Conservation (phyloP, 2,329 filamentous ascomycete genomes). For the Venturia effusa region DNA sequence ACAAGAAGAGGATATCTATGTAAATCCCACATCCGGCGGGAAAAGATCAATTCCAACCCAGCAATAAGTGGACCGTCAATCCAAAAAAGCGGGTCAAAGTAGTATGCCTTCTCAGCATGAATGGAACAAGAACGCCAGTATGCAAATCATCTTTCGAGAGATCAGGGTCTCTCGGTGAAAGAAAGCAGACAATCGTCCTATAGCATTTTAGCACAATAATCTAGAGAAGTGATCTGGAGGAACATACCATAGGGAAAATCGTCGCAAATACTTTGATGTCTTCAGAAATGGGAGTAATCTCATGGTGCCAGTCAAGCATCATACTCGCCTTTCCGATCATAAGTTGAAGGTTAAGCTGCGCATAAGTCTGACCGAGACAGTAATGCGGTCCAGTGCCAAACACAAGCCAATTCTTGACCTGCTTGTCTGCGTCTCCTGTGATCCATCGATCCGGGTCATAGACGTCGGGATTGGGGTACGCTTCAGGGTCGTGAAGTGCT, state of each 20-base stretch:
- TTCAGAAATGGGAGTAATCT: constrained; percentile 72
- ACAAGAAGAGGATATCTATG: background rate
- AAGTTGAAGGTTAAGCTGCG: constrained; percentile 75
- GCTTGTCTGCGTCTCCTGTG: constrained; percentile 75
- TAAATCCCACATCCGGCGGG: background rate
- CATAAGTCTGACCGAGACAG: constrained; percentile 89
- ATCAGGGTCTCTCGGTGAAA: constrained; percentile 36
- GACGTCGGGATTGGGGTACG: constrained; percentile 78
- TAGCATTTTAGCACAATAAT: background rate
- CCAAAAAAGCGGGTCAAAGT: background rate
- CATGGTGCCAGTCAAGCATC: constrained; percentile 81
- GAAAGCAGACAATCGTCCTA: constrained; percentile 77
- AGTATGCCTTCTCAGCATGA: background rate
- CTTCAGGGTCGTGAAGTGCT: constrained; percentile 82
- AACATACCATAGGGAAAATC: constrained; percentile 85
- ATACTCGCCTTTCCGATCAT: constrained; percentile 86
- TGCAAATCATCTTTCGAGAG: background rate
- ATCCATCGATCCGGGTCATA: constrained; percentile 92
- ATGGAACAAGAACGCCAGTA: background rate
- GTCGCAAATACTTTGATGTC: constrained; percentile 98
- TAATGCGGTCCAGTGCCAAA: constrained; percentile 96
- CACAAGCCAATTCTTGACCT: constrained; percentile 93
- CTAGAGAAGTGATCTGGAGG: constrained; percentile 9
- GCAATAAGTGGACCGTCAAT: background rate
- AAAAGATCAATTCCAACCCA: background rate